Evolutionary conservation across 441 rosid species (phyloP).

Genomic region (Populus hybrid): DNA sequence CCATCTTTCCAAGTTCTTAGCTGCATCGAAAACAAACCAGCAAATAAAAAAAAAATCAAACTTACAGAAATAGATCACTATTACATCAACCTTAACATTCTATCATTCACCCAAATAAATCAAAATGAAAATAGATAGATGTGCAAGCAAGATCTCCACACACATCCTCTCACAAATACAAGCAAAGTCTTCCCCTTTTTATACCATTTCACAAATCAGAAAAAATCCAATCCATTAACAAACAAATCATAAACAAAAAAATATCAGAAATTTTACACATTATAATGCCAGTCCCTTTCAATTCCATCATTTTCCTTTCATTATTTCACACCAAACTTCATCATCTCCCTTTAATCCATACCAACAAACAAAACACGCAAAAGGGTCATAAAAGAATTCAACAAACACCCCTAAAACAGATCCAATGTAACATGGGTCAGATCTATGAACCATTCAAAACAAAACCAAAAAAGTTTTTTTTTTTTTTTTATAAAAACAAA

Average conservation of each 20-base stretch:
- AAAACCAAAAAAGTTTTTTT: neutral
- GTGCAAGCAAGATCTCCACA: neutral
- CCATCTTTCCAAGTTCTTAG: conserved; percentile 32
- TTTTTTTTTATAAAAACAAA: too few relatives aligned
- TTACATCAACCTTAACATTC: neutral
- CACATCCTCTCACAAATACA: neutral
- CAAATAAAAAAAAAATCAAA: too few relatives aligned
- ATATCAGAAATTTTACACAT: neutral
- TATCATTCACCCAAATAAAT: neutral
- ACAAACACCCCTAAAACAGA: neutral
- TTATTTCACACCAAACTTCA: neutral
- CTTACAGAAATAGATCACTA: neutral
- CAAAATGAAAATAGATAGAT: neutral
- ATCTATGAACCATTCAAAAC: neutral
- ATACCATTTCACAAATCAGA: neutral
- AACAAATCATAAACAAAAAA: neutral
- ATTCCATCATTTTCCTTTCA: neutral
- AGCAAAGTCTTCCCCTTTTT: neutral
- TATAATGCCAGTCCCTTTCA: neutral
- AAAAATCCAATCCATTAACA: neutral
- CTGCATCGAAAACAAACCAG: neutral
- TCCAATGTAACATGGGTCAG: neutral
- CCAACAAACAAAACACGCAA: neutral
- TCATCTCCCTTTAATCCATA: neutral
- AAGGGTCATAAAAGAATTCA: neutral